Evolutionary conservation across 2,329 filamentous ascomycete species (phyloP).

Genomic region (Metarhizium rileyi): DNA sequence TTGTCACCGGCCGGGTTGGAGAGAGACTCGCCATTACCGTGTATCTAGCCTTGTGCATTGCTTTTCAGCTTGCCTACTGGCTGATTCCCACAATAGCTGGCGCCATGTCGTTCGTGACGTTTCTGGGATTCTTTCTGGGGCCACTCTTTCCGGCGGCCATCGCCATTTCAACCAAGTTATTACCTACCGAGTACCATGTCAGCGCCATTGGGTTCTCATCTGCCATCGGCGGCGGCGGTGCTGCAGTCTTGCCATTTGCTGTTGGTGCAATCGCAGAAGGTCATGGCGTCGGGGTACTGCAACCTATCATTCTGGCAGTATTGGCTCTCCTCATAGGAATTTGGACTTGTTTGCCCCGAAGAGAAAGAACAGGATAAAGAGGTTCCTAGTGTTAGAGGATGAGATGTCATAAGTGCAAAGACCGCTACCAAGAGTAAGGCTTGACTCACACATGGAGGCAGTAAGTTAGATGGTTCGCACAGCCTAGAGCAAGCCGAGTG

Average conservation of each 20-base stretch:
- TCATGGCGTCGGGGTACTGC: constrained; percentile 45
- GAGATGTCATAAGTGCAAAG: neutral
- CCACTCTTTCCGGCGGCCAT: constrained; percentile 70
- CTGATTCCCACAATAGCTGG: constrained; percentile 68
- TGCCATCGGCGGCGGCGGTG: constrained; percentile 66
- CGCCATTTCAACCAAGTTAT: constrained; percentile 62
- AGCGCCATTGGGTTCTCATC: constrained; percentile 73
- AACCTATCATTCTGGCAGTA: constrained; percentile 43
- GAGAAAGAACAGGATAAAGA: constrained; percentile 10
- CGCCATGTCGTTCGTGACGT: constrained; percentile 58
- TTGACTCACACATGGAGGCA: too few relatives aligned
- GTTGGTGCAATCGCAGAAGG: constrained; percentile 57
- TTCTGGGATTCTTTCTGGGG: constrained; percentile 72
- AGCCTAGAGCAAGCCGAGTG: too few relatives aligned
- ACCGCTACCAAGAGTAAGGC: too few relatives aligned
- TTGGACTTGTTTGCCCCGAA: constrained; percentile 37
- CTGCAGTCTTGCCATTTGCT: constrained; percentile 55
- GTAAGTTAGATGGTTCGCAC: too few relatives aligned
- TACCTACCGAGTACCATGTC: constrained; percentile 66
- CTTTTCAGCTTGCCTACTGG: constrained; percentile 67
- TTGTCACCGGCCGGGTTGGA: constrained; percentile 63
- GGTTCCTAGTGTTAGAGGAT: neutral
- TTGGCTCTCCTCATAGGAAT: constrained; percentile 33
- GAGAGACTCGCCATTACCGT: constrained; percentile 55
- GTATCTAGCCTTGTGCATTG: constrained; percentile 57